Percentiles rank a stretch among this genome's conserved stretches.
Conservation (phyloP, 2,329 filamentous ascomycete genomes). For the Ophiocordyceps camponoti-floridani region DNA sequence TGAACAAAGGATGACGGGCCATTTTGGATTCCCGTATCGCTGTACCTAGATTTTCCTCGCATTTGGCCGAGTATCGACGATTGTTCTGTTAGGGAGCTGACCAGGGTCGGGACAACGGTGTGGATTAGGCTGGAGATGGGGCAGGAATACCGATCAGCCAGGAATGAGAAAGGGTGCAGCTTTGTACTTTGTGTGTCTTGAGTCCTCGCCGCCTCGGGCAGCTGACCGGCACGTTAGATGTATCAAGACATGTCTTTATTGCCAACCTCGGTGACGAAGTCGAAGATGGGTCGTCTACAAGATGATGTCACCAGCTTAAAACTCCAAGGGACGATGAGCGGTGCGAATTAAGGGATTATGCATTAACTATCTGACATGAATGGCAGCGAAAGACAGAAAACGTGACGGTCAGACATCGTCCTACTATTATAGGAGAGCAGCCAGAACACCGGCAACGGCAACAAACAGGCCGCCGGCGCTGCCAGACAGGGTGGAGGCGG, state of each 20-base stretch:
- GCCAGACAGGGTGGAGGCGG: constrained; percentile 9
- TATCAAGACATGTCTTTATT: too few species aligned
- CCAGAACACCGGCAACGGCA: constrained; percentile 19
- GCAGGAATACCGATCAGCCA: not conserved
- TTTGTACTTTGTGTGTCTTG: not conserved
- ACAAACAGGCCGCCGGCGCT: constrained; percentile 16
- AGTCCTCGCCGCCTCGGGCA: too few species aligned
- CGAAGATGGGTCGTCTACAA: too few species aligned
- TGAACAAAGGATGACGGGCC: not conserved
- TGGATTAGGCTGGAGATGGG: not conserved
- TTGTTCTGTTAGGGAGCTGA: not conserved
- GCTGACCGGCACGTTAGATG: too few species aligned
- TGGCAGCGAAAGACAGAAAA: not conserved
- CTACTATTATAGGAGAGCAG: constrained; percentile 15
- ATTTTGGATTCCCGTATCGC: too few species aligned
- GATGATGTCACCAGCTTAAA: too few species aligned
- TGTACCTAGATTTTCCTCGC: not conserved
- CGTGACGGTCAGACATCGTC: not conserved
- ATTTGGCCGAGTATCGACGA: not conserved
- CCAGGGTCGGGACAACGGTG: not conserved
- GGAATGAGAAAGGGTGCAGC: not conserved
- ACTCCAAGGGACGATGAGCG: too few species aligned
- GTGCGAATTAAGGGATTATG: not conserved
- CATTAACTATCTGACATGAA: not conserved
- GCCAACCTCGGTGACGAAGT: too few species aligned